Evolutionary conservation across 2,329 filamentous ascomycete species (phyloP).

Genomic region (Diaporthe citrichinensis): DNA sequence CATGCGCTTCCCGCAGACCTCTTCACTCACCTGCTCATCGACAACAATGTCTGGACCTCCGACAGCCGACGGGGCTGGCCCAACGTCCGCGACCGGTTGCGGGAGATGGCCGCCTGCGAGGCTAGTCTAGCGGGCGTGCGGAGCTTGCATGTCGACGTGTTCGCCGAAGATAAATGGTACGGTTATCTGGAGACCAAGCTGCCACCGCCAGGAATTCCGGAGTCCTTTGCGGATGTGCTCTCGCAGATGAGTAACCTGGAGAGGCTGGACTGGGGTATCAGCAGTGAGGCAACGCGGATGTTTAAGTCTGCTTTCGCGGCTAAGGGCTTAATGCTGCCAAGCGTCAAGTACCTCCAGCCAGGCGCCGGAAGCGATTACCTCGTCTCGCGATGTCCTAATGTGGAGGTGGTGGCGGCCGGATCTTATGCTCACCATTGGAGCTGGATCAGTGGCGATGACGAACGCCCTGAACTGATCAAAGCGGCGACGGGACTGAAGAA

Average conservation of each 20-base stretch:
- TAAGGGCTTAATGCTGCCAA: neutral
- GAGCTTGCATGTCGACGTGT: neutral
- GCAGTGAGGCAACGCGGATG: neutral
- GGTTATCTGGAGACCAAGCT: neutral
- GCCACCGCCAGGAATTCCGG: neutral
- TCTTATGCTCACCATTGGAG: neutral
- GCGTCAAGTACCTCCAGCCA: neutral
- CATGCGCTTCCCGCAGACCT: neutral
- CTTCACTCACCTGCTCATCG: neutral
- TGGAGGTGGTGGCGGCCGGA: neutral
- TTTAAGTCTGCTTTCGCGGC: neutral
- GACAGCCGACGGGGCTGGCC: neutral
- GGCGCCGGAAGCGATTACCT: neutral
- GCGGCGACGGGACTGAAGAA: neutral
- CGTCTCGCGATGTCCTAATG: neutral
- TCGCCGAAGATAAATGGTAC: neutral
- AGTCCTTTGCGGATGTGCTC: neutral
- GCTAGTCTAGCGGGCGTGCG: neutral
- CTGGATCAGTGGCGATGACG: neutral
- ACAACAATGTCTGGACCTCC: neutral
- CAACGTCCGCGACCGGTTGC: neutral
- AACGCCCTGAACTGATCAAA: neutral
- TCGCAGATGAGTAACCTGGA: neutral
- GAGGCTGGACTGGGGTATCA: slow-evolving; percentile 8
- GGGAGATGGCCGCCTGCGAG: neutral